Percentiles rank a stretch among this genome's conserved stretches.
These are phyloP conservation scores for Dendrobium chrysotoxum DNA, from an alignment of 106 monocot species.

Conservation along the genomic window DNA sequence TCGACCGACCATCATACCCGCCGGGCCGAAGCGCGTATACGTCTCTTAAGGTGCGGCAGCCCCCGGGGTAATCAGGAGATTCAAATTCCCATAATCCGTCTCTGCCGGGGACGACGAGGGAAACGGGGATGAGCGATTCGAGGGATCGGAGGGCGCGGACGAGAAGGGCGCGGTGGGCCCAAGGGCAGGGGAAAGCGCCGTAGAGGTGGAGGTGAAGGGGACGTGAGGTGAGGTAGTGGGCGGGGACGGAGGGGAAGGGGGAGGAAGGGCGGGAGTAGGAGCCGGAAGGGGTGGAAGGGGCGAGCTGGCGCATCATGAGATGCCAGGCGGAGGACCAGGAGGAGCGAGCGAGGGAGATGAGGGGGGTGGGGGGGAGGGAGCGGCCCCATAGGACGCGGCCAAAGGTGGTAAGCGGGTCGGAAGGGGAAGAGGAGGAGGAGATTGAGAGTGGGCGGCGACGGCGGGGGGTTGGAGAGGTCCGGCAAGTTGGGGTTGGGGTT, in stretches of 20 bases:
- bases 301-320: slow-evolving; percentile 98
- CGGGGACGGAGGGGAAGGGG: slow-evolving; percentile 46
- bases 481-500: not conserved
- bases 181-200: slow-evolving; percentile 83
- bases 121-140: slow-evolving; percentile 33
- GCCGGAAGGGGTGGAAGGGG: slow-evolving; percentile 59
- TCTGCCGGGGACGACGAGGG: slow-evolving; percentile 50
- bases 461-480: not conserved
- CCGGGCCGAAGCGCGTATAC: slow-evolving; percentile 51
- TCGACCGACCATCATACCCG: slow-evolving; percentile 74
- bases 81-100: slow-evolving; percentile 68
- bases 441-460: not conserved
- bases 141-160: slow-evolving; percentile 59
- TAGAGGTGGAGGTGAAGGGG: slow-evolving; percentile 50
- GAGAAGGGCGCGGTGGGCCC: slow-evolving; percentile 89
- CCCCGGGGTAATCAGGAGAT: slow-evolving; percentile 30
- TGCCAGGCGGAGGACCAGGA: slow-evolving; percentile 85
- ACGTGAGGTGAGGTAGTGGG: slow-evolving; percentile 7
- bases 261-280: slow-evolving; percentile 69
- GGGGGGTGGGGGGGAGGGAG: slow-evolving; percentile 61
- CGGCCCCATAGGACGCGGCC: slow-evolving; percentile 84
- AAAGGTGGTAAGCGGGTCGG: slow-evolving; percentile 57
- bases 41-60: slow-evolving; percentile 53
- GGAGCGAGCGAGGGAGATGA: slow-evolving; percentile 65
- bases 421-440: slow-evolving; percentile 5